Evolutionary conservation across 2,329 filamentous ascomycete species (phyloP).

Genomic region (Aspergillus aculeatinus): DNA sequence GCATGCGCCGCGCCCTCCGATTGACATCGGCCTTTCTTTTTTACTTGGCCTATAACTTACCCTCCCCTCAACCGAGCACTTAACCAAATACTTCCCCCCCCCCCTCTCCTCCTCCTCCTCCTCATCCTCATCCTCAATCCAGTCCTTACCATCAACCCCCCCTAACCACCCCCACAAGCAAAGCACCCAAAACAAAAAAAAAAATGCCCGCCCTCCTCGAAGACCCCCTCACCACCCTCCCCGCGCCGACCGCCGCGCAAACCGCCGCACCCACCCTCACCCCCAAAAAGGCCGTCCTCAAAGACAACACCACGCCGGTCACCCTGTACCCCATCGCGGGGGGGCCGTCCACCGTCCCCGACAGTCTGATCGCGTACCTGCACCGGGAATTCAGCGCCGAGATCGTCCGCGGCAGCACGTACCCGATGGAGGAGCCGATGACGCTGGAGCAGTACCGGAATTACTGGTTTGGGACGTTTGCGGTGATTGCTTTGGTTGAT

Average conservation of each 20-base stretch:
- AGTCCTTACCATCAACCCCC: not conserved
- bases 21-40: no score
- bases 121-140: not conserved
- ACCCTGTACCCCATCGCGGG: slow-evolving; percentile 32
- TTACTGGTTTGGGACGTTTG: slow-evolving; percentile 44
- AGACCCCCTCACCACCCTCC: slow-evolving; percentile 32
- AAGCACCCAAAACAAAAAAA: not conserved
- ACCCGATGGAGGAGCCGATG: slow-evolving; percentile 41
- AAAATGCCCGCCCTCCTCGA: slow-evolving; percentile 40
- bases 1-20: not conserved
- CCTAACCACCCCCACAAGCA: not conserved
- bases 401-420: slow-evolving; percentile 37
- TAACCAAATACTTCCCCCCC: no score
- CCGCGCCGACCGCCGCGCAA: slow-evolving; percentile 25
- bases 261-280: slow-evolving; percentile 21
- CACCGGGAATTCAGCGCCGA: slow-evolving; percentile 37
- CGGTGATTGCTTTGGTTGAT: slow-evolving; percentile 31
- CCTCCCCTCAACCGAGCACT: not conserved
- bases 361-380: slow-evolving; percentile 30
- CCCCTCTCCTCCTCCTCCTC: no score
- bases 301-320: slow-evolving; percentile 19
- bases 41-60: not conserved
- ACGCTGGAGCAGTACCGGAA: slow-evolving; percentile 29
- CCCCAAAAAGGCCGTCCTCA: slow-evolving; percentile 27
- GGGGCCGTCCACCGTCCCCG: slow-evolving; percentile 24